phyloP scores from a whole-genome alignment of 345 rosid genomes.

The Salix suchowensis region DNA sequence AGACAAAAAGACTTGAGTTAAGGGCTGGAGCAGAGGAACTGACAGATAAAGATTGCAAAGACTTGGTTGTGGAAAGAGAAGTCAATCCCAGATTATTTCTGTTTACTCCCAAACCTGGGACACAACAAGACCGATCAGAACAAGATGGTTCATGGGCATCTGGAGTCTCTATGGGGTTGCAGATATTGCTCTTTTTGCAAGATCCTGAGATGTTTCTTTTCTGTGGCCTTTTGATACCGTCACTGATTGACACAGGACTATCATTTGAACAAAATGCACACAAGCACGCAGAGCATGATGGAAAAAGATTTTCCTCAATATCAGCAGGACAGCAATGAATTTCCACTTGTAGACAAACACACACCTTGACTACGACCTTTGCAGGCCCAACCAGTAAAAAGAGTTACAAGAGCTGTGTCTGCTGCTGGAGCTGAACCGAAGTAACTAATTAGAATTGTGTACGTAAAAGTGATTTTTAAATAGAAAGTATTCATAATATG shows the following conservation, averaged over 20 bases:
- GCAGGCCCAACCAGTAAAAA: conserved; percentile 96
- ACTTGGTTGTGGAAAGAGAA: conserved; percentile 63
- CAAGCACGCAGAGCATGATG: conserved; percentile 42
- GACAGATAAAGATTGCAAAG: conserved; percentile 65
- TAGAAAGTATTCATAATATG: background rate
- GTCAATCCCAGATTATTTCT: conserved; percentile 55
- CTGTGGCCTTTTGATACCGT: conserved; percentile 39
- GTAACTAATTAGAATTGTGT: conserved; percentile 5
- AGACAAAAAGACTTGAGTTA: conserved; percentile 76
- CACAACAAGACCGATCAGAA: conserved; percentile 58
- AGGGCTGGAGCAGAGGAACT: conserved; percentile 67
- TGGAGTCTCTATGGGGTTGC: conserved; percentile 24
- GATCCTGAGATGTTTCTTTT: conserved; percentile 39
- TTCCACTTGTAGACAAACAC: conserved; percentile 58
- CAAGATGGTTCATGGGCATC: conserved; percentile 34
- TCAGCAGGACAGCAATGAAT: conserved; percentile 55
- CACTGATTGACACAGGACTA: conserved; percentile 21
- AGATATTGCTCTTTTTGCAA: conserved; percentile 25
- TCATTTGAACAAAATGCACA: conserved; percentile 29
- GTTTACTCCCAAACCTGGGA: conserved; percentile 82
- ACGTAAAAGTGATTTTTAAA: background rate
- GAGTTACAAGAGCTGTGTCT: conserved; percentile 68
- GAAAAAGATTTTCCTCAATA: conserved; percentile 50
- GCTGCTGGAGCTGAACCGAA: conserved; percentile 57
- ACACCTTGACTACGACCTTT: conserved; percentile 61